Conservation (phyloP, 208 protist genomes). For the Naegleria lovaniensis region DNA sequence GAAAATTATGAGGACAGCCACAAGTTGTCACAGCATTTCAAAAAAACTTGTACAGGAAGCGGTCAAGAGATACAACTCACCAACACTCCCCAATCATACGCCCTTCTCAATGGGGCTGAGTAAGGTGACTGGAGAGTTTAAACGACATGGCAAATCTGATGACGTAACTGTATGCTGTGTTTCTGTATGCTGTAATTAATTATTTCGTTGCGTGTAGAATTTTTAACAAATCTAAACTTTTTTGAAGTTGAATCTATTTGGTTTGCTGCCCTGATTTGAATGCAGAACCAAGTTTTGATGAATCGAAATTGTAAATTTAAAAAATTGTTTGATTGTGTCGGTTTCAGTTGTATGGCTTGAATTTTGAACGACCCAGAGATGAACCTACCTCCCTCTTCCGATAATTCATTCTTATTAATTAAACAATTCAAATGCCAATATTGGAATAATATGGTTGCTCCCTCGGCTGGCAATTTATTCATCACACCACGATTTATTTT, state of each 20-base stretch:
- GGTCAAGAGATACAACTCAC: neutral
- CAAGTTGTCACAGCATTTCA: neutral
- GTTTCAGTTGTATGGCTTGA: no score
- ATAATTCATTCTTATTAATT: neutral
- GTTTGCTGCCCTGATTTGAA: no score
- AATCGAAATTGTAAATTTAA: no score
- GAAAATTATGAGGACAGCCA: neutral
- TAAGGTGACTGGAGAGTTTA: neutral
- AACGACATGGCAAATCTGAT: neutral
- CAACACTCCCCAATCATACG: neutral
- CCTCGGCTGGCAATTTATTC: neutral
- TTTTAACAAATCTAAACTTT: no score
- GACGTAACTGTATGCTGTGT: slow-evolving; percentile 5
- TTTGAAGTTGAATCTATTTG: no score
- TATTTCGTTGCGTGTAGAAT: no score
- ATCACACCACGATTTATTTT: neutral
- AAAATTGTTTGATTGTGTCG: no score
- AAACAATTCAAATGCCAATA: neutral
- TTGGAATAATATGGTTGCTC: neutral
- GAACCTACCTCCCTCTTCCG: no score
- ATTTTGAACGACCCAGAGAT: no score
- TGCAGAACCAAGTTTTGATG: no score
- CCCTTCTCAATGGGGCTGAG: neutral
- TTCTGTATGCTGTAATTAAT: neutral
- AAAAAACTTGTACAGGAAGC: neutral